phyloP scores from a whole-genome alignment of 1,284 basidiomycete species.

The Somion occarium region DNA sequence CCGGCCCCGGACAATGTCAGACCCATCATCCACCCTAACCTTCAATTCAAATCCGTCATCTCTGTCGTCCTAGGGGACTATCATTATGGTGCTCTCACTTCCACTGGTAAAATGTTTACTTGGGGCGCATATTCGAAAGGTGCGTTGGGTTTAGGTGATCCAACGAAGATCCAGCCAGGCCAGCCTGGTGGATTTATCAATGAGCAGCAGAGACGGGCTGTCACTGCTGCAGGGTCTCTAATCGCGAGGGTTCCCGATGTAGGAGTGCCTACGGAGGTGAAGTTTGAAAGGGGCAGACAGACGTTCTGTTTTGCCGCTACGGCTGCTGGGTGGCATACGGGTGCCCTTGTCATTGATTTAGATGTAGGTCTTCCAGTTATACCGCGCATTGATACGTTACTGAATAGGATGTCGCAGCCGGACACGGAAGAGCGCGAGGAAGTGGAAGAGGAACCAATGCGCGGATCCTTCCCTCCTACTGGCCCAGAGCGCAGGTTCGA shows the following conservation, averaged over 20 bases:
- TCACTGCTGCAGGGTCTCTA: conserved; percentile 22
- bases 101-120: conserved; percentile 70
- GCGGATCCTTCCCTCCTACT: conserved; percentile 10
- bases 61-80: conserved; percentile 88
- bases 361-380: conserved; percentile 37
- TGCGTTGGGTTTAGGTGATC: conserved; percentile 81
- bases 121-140: conserved; percentile 82
- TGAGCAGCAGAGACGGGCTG: conserved; percentile 31
- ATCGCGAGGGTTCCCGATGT: conserved; percentile 37
- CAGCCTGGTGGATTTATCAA: conserved; percentile 56
- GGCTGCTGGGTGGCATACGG: conserved; percentile 85
- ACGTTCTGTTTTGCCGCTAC: conserved; percentile 75
- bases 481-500: neutral
- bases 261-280: conserved; percentile 59
- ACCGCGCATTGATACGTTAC: neutral
- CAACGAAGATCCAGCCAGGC: conserved; percentile 43
- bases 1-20: conserved; percentile 18
- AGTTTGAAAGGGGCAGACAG: conserved; percentile 60
- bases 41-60: conserved; percentile 74
- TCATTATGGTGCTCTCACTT: conserved; percentile 81
- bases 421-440: conserved; percentile 13
- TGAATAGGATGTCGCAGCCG: neutral
- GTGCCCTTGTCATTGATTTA: conserved; percentile 79
- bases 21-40: conserved; percentile 60
- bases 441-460: conserved; percentile 9